These are phyloP conservation scores for Acacia concinna DNA, from an alignment of 331 rosid species.

Conservation along the genomic window DNA sequence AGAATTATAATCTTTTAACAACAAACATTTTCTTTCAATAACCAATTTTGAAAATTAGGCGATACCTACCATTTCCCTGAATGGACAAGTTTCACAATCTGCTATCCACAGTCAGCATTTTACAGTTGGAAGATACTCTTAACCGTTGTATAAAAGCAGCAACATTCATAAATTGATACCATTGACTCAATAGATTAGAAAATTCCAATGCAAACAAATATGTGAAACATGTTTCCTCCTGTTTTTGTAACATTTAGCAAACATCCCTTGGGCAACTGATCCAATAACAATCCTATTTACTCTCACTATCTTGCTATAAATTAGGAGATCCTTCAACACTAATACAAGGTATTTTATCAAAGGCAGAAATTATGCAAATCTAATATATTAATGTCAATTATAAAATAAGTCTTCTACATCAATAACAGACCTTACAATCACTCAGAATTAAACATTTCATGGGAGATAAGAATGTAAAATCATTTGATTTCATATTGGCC, in stretches of 20 bases:
- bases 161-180: background rate
- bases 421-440: background rate
- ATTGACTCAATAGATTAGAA: background rate
- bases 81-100: conserved; percentile 9
- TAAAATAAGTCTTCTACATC: background rate
- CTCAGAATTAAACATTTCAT: background rate
- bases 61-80: conserved; percentile 11
- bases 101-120: conserved; percentile 8
- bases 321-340: background rate
- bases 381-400: background rate
- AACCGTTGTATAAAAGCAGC: background rate
- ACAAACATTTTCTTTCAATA: background rate
- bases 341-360: background rate
- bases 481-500: background rate
- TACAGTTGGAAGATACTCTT: background rate
- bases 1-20: conserved; percentile 9
- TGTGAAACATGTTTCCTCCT: background rate
- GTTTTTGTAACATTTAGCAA: background rate
- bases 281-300: background rate
- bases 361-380: background rate
- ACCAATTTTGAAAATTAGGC: conserved; percentile 17
- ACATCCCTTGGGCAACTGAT: background rate
- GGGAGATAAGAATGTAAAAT: background rate
- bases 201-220: conserved; percentile 4
- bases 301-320: conserved; percentile 5